Base-by-base conservation (phyloP, 2,329 filamentous ascomycete species). In the Ophiocordyceps australis region DNA sequence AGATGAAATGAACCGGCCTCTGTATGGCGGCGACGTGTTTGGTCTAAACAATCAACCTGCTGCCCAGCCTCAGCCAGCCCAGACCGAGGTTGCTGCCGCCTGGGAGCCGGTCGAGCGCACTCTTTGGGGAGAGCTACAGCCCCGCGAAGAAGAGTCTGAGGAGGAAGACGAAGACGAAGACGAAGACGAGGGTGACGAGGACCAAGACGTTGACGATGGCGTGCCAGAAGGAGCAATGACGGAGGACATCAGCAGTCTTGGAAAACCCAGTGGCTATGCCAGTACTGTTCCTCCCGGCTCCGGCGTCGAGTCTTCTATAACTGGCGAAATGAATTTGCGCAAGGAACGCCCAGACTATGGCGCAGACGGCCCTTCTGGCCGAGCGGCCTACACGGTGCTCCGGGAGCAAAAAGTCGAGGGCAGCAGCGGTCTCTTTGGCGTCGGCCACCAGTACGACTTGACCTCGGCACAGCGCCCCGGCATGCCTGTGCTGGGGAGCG, bases 21-120 rank as follows among this genome's bases (percentile, higher is more conserved):
- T 94, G 4, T 95, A 85, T 44, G 89, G 86, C 27, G 86, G 89
- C 37, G 89, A 98, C 49, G 80, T 95, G 14, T 94, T 93, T 44
- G 89, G 89, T 31, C 70, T 91, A 24, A 59, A 59, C 14, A 51
- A 49, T 4, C 50, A 51, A 22, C 49, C 47, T n/a, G 49, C 46
- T n/a, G 41, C 41, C 15, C 46, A 45, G 16, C 30, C 38, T 32
- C 54, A 52, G 29, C 45, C 45, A 16, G 44, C 46, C 14, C 54
- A 58, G 31, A 39, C 43, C n/a, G 44, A 51, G 3, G 38, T 47
- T 11, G 43, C 49, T 3, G 38, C 66, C 28, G 76, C 76, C 20
- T n/a, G n/a, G n/a, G 85, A 92, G 38, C 76, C 79, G 3, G 66
- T 94, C 5, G 89, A 95, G 48, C 79, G 79, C 41, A 75, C 69